Evolutionary conservation across 78 protist species (phyloP), one percentile per base, ranked within the genome.

Genomic region (Speleostelium caveatum): DNA sequence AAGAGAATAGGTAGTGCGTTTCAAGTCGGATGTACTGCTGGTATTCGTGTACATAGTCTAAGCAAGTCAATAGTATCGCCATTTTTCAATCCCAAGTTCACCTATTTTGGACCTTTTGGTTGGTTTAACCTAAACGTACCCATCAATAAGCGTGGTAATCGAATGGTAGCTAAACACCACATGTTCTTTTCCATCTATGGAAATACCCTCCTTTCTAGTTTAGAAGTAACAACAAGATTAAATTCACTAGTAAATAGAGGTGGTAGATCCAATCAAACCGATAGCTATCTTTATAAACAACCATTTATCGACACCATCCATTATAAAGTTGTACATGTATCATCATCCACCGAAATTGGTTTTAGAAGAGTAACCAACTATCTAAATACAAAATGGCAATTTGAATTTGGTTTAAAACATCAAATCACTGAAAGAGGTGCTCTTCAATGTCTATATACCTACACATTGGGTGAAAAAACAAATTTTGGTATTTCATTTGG

Each of bases 401-500:
- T 83, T 0, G 67, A 68, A 28, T 35, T 83, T 49, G 91, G 91
- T n/a, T 17, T 83, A 30, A 83, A 83, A 59, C 91, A 83, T 39
- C 62, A 41, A 19, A 28, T 83, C n/a, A 53, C 72, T 7, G 19
- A 24, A 5, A 32, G 35, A 32, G 59, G 63, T 69, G 75, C 75
- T 12, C 65, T 83, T 24, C 91, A 83, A 83, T 56, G 79, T 69
- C 58, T 83, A 22, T 83, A 63, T 30, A 83, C 79, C 17, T 75
- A 83, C 59, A 60, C 91, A 35, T 56, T 83, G 24, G 91, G 91
- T 42, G 73, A 71, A 33, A 71, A 30, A 33, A 69, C 91, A 19
- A 60, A 42, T 4, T 69, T 83, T 83, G 91, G 77, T 69, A 51
- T 83, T 8, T 63, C 75, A 33, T 60, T 83, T 55, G 91, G 91